Percentiles rank a stretch among this genome's conserved stretches.
These are phyloP conservation scores for Malus asiatica DNA, from an alignment of 306 rosid species.

Conservation along the genomic window DNA sequence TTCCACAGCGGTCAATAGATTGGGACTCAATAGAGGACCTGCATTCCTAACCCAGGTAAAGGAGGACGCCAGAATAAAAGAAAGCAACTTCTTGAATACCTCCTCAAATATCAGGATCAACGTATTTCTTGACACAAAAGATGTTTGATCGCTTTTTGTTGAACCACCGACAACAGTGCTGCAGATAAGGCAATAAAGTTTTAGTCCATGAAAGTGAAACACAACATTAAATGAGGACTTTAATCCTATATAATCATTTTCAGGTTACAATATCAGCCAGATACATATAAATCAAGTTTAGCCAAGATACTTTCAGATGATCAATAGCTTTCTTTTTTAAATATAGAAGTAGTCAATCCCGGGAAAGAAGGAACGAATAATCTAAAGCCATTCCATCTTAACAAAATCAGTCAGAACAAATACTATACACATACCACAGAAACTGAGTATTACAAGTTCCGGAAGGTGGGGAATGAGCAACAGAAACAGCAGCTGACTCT, in stretches of 20 bases:
- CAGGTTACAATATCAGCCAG: neutral
- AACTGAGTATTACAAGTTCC: conserved; percentile 53
- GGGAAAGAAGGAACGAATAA: neutral
- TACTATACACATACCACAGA: conserved; percentile 40
- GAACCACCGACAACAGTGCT: conserved; percentile 85
- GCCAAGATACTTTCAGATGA: neutral
- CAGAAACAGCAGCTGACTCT: conserved; percentile 62
- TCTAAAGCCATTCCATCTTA: neutral
- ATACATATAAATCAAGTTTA: neutral
- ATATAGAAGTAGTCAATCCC: neutral
- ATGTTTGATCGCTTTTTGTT: conserved; percentile 36
- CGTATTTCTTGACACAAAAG: conserved; percentile 60
- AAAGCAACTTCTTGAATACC: conserved; percentile 52
- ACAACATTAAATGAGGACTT: neutral
- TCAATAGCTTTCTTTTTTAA: neutral
- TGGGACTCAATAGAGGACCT: conserved; percentile 39
- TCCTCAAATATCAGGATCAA: conserved; percentile 55
- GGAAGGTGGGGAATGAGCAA: conserved; percentile 48
- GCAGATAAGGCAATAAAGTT: conserved; percentile 25
- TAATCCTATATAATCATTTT: neutral
- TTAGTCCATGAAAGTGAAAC: neutral
- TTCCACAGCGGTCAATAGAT: conserved; percentile 32
- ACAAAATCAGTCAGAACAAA: neutral
- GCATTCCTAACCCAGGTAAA: conserved; percentile 58
- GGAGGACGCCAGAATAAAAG: conserved; percentile 59